Evolutionary conservation across 495 filamentous ascomycete species (phyloP), one percentile per base, ranked within the genome.

Genomic region (Penicillium parvum): DNA sequence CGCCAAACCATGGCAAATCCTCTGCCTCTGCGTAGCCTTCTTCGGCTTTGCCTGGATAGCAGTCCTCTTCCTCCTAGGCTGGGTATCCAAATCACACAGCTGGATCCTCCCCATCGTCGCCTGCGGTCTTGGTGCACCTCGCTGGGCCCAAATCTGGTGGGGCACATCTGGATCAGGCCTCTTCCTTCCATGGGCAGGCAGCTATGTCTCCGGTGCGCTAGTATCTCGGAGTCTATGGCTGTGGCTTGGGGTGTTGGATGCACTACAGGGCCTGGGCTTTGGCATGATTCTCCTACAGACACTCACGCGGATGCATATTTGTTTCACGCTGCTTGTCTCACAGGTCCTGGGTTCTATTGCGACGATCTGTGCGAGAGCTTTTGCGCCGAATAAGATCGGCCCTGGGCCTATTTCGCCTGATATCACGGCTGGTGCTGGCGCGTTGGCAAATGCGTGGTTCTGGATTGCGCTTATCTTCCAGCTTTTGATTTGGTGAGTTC

Each of bases 401-500:
- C 72, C 73, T 2, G 68, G 69, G n/a, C 66, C 68, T 26, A 68
- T 74, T 10, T 72, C 67, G 1, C 70, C 70, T 1, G 69, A 74
- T 59, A 63, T 73, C 9, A 66, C 66, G 11, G 63, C 55, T 18
- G 69, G 67, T 4, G 49, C 54, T 6, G 49, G 67, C 11, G 75
- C 79, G 3, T 42, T 85, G 18, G 70, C 61, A 2, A 76, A 78
- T 40, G 68, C 74, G 17, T 78, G 71, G 65, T 88, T 88, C 55
- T 89, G 83, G 82, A 61, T 85, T 47, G 77, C 74, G 18, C 49
- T 87, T 5, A 32, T 74, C 3, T 68, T 76, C 37, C 85, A 89
- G 57, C 48, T 82, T 35, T 58, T 75, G 16, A 78, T 88, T 42
- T 84, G 81, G 70, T 72, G 50, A 57, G 65, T 56, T n/a, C 6